phyloP scores from a whole-genome alignment of 2,329 filamentous ascomycete genomes.

The Arthroderma uncinatum region DNA sequence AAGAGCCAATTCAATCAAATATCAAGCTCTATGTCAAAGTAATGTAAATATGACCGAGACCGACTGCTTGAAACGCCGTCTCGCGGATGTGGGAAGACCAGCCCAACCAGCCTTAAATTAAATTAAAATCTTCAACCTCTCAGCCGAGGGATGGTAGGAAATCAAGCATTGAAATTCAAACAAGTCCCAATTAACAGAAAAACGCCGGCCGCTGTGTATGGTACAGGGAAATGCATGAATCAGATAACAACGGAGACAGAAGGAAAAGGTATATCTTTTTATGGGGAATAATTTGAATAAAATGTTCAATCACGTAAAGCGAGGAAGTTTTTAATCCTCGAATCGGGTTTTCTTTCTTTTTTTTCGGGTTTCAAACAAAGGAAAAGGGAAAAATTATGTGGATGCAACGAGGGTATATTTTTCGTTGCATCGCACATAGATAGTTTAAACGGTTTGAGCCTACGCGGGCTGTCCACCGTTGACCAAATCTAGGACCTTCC shows the following conservation, averaged over 20 bases:
- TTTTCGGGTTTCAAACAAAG: neutral
- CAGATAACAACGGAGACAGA: constrained; percentile 6
- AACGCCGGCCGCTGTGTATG: constrained; percentile 8
- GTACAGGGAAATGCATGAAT: constrained; percentile 7
- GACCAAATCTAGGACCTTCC: constrained; percentile 86
- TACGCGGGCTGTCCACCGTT: constrained; percentile 31
- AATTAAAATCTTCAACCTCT: neutral
- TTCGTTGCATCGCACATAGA: neutral
- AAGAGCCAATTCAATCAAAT: constrained; percentile 3
- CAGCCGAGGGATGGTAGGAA: neutral
- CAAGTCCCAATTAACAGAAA: constrained; percentile 12
- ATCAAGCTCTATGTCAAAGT: neutral
- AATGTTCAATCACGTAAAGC: neutral
- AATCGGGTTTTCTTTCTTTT: neutral
- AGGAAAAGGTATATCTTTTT: neutral
- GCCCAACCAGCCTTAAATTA: constrained; percentile 2
- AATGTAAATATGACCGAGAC: constrained; percentile 1
- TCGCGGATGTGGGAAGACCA: constrained; percentile 3
- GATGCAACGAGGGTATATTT: neutral
- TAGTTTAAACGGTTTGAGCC: neutral
- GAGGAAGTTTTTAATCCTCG: neutral
- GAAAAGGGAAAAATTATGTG: neutral
- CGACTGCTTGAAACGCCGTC: neutral
- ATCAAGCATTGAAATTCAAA: constrained; percentile 9
- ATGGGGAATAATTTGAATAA: neutral